A percentile compares a stretch with the other conserved stretches of the same genome.
phyloP scores from a whole-genome alignment of 2,329 filamentous ascomycete genomes.

The Talaromyces amestolkiae region DNA sequence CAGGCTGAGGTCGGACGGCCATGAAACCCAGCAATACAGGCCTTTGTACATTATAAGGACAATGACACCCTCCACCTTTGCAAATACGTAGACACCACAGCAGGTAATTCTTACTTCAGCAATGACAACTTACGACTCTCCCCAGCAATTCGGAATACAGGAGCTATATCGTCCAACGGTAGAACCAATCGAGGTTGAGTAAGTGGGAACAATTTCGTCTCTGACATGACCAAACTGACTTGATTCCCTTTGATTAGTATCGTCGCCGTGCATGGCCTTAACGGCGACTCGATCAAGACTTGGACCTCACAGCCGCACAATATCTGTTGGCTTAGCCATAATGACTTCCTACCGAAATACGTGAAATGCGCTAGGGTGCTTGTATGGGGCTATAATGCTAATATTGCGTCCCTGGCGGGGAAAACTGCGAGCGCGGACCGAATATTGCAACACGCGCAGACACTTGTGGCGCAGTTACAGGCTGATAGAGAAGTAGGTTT shows the following conservation, averaged over 20 bases:
- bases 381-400: conserved; percentile 34
- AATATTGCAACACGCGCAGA: conserved; percentile 38
- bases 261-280: conserved; percentile 45
- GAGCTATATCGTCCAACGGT: conserved; percentile 22
- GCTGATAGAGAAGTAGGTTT: conserved; percentile 32
- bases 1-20: too few species aligned
- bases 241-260: conserved; percentile 26
- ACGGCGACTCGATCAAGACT: conserved; percentile 39
- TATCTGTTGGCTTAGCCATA: conserved; percentile 35
- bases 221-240: neutral
- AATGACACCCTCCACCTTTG: neutral
- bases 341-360: conserved; percentile 33
- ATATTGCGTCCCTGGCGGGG: conserved; percentile 24
- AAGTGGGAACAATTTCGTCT: conserved; percentile 1
- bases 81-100: neutral
- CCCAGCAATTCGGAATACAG: conserved; percentile 19
- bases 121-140: conserved; percentile 4
- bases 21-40: too few species aligned
- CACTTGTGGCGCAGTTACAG: conserved; percentile 33
- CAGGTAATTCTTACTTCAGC: neutral
- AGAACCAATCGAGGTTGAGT: conserved; percentile 22
- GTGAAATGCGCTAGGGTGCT: conserved; percentile 31
- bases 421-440: conserved; percentile 29
- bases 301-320: conserved; percentile 36
- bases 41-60: too few species aligned